Percentiles rank a stretch among this genome's conserved stretches.
Evolutionary conservation across 2,329 filamentous ascomycete species (phyloP).

Genomic region (Penicillium sp.): DNA sequence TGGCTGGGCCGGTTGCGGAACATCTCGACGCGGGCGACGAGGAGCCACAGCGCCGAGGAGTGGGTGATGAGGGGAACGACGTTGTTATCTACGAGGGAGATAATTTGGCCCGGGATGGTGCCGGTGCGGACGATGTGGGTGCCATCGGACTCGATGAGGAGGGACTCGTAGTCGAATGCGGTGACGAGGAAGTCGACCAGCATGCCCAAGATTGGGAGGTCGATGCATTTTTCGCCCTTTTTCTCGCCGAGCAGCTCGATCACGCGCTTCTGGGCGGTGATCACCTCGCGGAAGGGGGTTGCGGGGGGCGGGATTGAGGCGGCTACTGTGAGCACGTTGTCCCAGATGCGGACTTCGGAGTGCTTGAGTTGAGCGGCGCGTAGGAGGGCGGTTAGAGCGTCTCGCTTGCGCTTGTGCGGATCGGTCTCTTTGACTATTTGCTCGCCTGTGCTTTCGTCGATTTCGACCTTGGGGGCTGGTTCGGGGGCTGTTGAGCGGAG

Average conservation of each 20-base stretch:
- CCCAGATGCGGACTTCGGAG: constrained; percentile 92
- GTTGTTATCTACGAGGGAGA: constrained; percentile 71
- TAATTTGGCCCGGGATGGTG: constrained; percentile 52
- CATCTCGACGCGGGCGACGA: constrained; percentile 69
- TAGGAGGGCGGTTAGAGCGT: constrained; percentile 83
- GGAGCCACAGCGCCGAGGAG: constrained; percentile 73
- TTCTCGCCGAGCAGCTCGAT: constrained; percentile 68
- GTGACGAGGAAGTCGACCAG: constrained; percentile 72
- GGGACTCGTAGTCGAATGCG: constrained; percentile 41
- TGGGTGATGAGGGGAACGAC: constrained; percentile 83
- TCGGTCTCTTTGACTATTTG: constrained; percentile 39
- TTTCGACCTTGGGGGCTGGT: constrained; percentile 27
- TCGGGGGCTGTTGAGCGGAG: constrained; percentile 53
- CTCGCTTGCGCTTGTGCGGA: constrained; percentile 64
- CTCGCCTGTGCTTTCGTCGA: constrained; percentile 30
- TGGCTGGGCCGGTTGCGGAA: constrained; percentile 71
- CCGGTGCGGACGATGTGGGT: constrained; percentile 53
- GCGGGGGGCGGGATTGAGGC: constrained; percentile 71
- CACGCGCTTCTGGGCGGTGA: constrained; percentile 72
- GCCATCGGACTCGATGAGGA: constrained; percentile 39
- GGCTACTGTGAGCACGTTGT: constrained; percentile 88
- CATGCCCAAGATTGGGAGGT: constrained; percentile 69
- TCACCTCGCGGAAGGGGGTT: constrained; percentile 68
- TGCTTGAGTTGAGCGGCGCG: constrained; percentile 80
- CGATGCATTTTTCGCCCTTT: constrained; percentile 75